Evolutionary conservation across 192 early-diverging fungal genomes (phyloP), one percentile per base, ranked within the genome.

Genomic region (Coemansia sp.): DNA sequence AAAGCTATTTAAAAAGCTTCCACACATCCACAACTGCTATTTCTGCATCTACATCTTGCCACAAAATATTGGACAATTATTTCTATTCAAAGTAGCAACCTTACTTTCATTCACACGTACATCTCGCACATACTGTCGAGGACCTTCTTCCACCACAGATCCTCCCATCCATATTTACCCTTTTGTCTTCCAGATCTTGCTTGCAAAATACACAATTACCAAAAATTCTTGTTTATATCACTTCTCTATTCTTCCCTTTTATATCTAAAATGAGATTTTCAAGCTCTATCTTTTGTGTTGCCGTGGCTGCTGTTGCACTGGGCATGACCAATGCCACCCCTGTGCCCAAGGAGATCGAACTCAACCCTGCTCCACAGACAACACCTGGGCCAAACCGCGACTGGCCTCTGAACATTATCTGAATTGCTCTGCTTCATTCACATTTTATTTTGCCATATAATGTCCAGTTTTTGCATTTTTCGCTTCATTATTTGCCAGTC

Each of bases 351-450:
- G 34, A 41, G 17, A 15, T 28, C 25, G 44, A 41, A 4, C 25
- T 57, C 22, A 57, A 50, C 20, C 17, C 50, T 30, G 56, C 48
- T 30, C 55, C 64, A 14, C 58, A 64, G 20, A 59, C 72, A 9
- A 58, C 72, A 29, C 68, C 64, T 0, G 62, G 57, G 4, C 78
- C 78, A 23, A 64, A 66, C 50, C 71, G 78, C 28, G 78, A 81
- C 72, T 81, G 78, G 78, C 78, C 78, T 19, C 72, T 81, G 34
- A 81, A 74, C 61, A 65, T 81, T 36, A 48, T 80, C 27, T 80
- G 70, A 64, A 41, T 23, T 34, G 29, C 19, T 30, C n/a, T 48
- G 45, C 45, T 48, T 48, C 22, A 7, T 33, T 50, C 20, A 14
- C 47, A 6, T 44, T 22, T 40, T 25, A 13, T 31, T 54, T 31